phyloP scores from a whole-genome alignment of 768 basidiomycete genomes.

The Naganishia vishniacii region DNA sequence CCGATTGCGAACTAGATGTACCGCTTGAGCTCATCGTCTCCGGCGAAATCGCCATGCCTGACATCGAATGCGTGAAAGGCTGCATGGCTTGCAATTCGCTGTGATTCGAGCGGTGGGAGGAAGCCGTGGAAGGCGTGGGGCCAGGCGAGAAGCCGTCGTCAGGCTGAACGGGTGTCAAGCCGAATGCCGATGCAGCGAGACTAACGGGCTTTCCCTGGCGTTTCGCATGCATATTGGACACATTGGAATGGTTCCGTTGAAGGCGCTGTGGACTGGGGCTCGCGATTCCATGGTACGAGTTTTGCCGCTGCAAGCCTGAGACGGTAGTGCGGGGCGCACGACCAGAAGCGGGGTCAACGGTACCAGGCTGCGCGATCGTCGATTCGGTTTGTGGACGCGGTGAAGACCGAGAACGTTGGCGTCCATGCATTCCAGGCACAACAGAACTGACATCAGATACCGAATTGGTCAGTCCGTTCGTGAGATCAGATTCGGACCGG shows the following conservation, averaged over 20 bases:
- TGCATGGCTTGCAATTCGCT: constrained; percentile 33
- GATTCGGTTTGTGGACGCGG: constrained; percentile 27
- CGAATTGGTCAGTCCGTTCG: constrained; percentile 29
- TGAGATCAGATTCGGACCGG: constrained; percentile 32
- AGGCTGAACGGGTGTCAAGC: constrained; percentile 39
- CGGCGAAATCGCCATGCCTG: constrained; percentile 44
- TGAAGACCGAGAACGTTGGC: constrained; percentile 43
- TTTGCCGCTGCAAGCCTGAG: constrained; percentile 37
- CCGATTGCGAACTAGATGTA: constrained; percentile 22
- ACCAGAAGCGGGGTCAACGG: constrained; percentile 39
- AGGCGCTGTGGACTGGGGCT: constrained; percentile 44
- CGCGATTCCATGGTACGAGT: constrained; percentile 41
- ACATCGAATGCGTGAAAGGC: constrained; percentile 38
- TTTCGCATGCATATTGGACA: constrained; percentile 25
- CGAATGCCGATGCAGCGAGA: constrained; percentile 46
- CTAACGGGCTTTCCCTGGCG: constrained; percentile 34
- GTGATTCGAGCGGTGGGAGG: constrained; percentile 29
- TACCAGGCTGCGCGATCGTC: constrained; percentile 28
- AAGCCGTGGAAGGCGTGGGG: constrained; percentile 30
- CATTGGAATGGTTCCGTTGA: constrained; percentile 38
- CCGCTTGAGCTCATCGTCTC: constrained; percentile 25
- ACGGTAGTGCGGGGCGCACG: constrained; percentile 37
- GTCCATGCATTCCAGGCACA: constrained; percentile 20
- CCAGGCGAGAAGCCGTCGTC: constrained; percentile 30
- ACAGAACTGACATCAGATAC: constrained; percentile 25